Percentiles rank a stretch among this genome's conserved stretches.
These are phyloP conservation scores for Lophium mytilinum DNA, from an alignment of 495 filamentous ascomycete species.

Conservation along the genomic window DNA sequence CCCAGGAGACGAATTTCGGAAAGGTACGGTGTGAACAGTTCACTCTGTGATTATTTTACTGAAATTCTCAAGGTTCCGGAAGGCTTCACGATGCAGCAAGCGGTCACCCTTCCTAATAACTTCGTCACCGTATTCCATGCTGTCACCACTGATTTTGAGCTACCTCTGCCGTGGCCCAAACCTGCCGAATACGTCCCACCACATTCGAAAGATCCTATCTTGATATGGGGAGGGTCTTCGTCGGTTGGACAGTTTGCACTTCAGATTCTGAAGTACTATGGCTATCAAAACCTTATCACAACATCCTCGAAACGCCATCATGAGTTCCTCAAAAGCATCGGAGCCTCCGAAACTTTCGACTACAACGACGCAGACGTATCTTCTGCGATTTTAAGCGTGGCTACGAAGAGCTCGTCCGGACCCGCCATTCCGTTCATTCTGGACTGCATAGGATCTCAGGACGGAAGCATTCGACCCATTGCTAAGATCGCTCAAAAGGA, in stretches of 20 bases:
- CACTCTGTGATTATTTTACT: conserved; percentile 14
- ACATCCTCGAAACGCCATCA: conserved; percentile 42
- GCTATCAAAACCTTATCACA: conserved; percentile 41
- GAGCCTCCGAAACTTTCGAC: conserved; percentile 42
- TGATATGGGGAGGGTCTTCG: conserved; percentile 49
- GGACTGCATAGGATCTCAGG: conserved; percentile 46
- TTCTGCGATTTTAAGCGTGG: conserved; percentile 19
- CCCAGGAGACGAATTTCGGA: conserved; percentile 8
- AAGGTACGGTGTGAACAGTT: conserved; percentile 33
- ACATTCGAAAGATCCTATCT: conserved; percentile 29
- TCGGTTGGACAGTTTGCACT: conserved; percentile 44
- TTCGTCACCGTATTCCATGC: conserved; percentile 46
- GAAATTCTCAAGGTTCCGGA: conserved; percentile 28
- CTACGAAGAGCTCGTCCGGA: conserved; percentile 4
- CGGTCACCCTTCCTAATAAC: conserved; percentile 44
- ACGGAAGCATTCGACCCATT: conserved; percentile 36
- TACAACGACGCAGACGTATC: conserved; percentile 32
- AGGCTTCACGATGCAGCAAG: conserved; percentile 35
- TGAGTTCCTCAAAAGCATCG: conserved; percentile 32
- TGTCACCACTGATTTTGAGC: conserved; percentile 26
- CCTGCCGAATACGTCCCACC: conserved; percentile 30
- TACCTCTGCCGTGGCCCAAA: conserved; percentile 40
- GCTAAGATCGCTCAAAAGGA: conserved; percentile 38
- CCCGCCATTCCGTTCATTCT: conserved; percentile 37
- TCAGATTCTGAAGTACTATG: conserved; percentile 43